These are phyloP conservation scores for Parastagonospora nodorum DNA, from an alignment of 2,329 filamentous ascomycete genomes.

Conservation along the genomic window DNA sequence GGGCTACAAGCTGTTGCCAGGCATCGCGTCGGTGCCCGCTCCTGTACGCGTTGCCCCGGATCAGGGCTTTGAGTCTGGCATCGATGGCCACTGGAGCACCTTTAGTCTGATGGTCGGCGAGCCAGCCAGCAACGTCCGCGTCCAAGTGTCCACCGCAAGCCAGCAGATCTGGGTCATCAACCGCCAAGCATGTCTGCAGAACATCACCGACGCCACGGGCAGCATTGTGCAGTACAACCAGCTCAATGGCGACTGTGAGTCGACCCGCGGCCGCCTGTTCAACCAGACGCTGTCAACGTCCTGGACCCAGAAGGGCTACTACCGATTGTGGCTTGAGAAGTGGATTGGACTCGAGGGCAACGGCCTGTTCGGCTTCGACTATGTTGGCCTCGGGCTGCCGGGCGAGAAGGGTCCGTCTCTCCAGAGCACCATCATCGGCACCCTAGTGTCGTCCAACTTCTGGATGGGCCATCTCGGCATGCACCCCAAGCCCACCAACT, in stretches of 20 bases:
- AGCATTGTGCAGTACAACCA: slow-evolving; percentile 24
- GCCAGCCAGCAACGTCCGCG: slow-evolving; percentile 59
- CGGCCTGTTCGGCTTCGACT: slow-evolving; percentile 66
- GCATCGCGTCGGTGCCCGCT: slow-evolving; percentile 28
- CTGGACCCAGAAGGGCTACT: slow-evolving; percentile 65
- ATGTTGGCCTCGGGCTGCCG: slow-evolving; percentile 47
- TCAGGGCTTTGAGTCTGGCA: slow-evolving; percentile 44
- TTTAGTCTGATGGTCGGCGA: slow-evolving; percentile 65
- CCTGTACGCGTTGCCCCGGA: slow-evolving; percentile 43
- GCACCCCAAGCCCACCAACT: slow-evolving; percentile 57
- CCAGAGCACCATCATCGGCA: slow-evolving; percentile 50
- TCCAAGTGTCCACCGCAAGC: slow-evolving; percentile 68
- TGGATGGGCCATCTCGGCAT: slow-evolving; percentile 56
- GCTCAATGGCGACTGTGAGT: slow-evolving; percentile 51
- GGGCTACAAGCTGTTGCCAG: slow-evolving; percentile 21
- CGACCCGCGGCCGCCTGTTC: slow-evolving; percentile 65
- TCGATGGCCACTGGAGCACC: slow-evolving; percentile 65
- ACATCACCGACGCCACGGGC: slow-evolving; percentile 52
- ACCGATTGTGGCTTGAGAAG: slow-evolving; percentile 61
- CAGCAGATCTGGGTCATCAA: slow-evolving; percentile 73
- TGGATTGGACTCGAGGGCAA: slow-evolving; percentile 65
- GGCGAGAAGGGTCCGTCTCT: slow-evolving; percentile 50
- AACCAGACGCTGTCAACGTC: slow-evolving; percentile 58
- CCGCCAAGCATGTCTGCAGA: slow-evolving; percentile 34
- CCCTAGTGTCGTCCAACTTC: slow-evolving; percentile 47